Percentiles rank a stretch among this genome's conserved stretches.
phyloP scores from a whole-genome alignment of 2,329 filamentous ascomycete species.

The Raffaelea arxii region DNA sequence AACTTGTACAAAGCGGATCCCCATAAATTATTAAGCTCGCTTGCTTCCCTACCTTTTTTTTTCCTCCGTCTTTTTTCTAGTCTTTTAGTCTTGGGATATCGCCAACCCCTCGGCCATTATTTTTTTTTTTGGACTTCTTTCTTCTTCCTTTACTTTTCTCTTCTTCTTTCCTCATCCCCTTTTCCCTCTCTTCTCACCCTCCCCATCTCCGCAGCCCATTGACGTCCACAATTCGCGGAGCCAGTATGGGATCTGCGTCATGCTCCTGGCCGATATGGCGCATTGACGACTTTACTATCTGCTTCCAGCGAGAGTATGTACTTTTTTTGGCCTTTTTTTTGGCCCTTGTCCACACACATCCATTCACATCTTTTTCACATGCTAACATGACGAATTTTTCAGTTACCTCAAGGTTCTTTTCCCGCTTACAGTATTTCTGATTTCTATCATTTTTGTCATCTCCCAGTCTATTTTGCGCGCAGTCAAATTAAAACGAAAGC shows the following conservation, averaged over 20 bases:
- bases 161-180: not conserved
- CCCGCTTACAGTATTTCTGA: conserved; percentile 58
- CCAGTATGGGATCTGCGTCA: conserved; percentile 39
- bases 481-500: conserved; percentile 36
- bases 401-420: conserved; percentile 76
- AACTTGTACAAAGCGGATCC: not conserved
- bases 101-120: not conserved
- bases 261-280: conserved; percentile 52
- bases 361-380: not conserved
- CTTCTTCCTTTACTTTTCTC: not conserved
- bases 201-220: not conserved
- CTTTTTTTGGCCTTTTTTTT: not conserved
- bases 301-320: conserved; percentile 55
- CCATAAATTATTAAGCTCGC: not conserved
- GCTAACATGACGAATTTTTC: conserved; percentile 4
- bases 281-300: conserved; percentile 53
- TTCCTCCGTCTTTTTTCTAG: not conserved
- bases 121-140: not conserved
- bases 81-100: not conserved
- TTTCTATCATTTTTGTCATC: conserved; percentile 61
- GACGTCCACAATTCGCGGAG: conserved; percentile 7
- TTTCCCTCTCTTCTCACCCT: not conserved
- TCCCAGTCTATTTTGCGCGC: conserved; percentile 46
- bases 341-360: not conserved
- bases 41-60: not conserved